These are phyloP conservation scores for grape (Vitis vinifera) DNA, from an alignment of 164 flowering plant species.

Conservation along the genomic window DNA sequence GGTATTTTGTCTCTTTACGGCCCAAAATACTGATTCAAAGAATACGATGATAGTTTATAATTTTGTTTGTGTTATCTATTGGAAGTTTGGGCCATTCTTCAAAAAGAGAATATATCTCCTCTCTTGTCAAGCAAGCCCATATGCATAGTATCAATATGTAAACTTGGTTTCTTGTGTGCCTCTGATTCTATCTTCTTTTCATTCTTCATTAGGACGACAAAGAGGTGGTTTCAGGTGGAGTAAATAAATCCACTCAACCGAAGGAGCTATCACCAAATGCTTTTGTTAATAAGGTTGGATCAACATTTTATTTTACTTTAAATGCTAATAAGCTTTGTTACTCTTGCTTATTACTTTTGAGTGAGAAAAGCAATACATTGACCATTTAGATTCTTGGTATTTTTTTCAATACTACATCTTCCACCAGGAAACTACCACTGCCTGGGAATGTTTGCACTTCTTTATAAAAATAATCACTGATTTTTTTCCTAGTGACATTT, in stretches of 20 bases:
- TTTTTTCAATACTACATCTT: neutral
- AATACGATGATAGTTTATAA: neutral
- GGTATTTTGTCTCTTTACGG: no score
- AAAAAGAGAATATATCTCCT: no score
- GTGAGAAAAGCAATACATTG: neutral
- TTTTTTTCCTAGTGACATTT: no score
- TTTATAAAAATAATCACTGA: no score
- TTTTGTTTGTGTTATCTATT: neutral
- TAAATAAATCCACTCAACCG: slow-evolving; percentile 6
- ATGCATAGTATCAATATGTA: neutral
- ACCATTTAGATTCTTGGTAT: neutral
- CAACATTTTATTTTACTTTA: slow-evolving; percentile 4
- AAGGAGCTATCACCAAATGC: slow-evolving; percentile 37
- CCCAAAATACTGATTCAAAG: neutral
- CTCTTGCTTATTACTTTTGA: neutral
- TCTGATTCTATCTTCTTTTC: neutral
- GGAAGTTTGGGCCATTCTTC: no score
- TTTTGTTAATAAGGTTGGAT: slow-evolving; percentile 46
- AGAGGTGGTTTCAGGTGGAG: slow-evolving; percentile 13
- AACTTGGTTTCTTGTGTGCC: neutral
- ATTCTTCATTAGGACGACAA: slow-evolving; percentile 24
- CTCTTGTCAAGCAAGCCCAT: no score
- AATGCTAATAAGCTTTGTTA: neutral
- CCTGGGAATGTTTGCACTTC: no score
- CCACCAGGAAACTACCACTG: no score